Base-by-base conservation (phyloP, 2,329 filamentous ascomycete genomes). In the Penicillium sp. region DNA sequence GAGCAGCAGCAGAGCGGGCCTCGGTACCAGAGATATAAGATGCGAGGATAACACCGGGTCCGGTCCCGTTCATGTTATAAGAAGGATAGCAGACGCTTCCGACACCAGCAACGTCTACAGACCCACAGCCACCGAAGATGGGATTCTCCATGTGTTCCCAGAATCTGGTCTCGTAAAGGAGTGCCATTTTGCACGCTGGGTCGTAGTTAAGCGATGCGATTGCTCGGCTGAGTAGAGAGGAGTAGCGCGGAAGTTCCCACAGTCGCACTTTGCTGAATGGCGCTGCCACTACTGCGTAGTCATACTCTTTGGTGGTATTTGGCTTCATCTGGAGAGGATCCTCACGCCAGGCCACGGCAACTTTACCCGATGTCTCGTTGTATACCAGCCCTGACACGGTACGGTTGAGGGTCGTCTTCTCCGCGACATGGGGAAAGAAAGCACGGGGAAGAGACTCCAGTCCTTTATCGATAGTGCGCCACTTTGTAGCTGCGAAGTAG, bases 91-190 rank as follows among this genome's bases (percentile, higher is more conserved):
- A 74, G 7, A 74, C 65, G 5, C 49, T 64, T 1, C 71, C 72
- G 33, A 75, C 61, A 1, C 70, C 69, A 1, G 65, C 42, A 1
- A 67, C 56, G 46, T 69, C 67, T 11, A 73, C 69, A 0, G 63
- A 60, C 12, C 68, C 68, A 41, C 69, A 72, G 6, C 85, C 84
- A 12, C 88, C 87, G 56, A 82, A 77, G 67, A 90, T 89, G 5
- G 82, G 81, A 1, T 75, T 69, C 2, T 72, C 68, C 8, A 81
- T 69, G 54, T 83, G 77, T 57, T 83, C 81, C 81, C 81, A 84
- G 73, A 83, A 84, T 1, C 88, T 84, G 0, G 86, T 84, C 54
- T 81, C 77, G 75, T 88, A 90, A 69, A 88, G 85, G 2, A 90
- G 79, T 0, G 86, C 83, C 0, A 90, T 81, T 68, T 83, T 83